Evolutionary conservation across 2,329 filamentous ascomycete species (phyloP), one percentile per base, ranked within the genome.

Genomic region (Aspergillus aculeatinus): DNA sequence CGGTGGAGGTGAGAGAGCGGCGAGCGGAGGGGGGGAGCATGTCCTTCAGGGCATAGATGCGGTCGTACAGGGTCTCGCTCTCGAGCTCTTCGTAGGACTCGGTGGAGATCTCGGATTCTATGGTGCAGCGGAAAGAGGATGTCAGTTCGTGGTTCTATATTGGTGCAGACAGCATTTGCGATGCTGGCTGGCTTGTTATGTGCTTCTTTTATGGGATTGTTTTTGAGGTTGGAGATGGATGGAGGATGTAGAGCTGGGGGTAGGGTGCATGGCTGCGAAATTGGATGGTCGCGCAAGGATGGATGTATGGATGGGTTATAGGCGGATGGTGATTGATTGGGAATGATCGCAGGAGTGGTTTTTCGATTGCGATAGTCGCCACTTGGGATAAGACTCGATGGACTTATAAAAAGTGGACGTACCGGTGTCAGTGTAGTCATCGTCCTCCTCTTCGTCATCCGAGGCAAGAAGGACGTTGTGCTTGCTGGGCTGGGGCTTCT

Each of bases 341-440:
- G 5, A 14, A 44, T 16, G 14, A 5, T 44, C 39, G 39, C 16
- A 3, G 14, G 27, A 12, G 2, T 50, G 57, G 16, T 12, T 27
- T 29, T 12, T 27, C 4, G 4, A 5, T 29, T 31, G 33, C 11
- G 39, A 44, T 29, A 10, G 27, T 29, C 7, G 27, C 31, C 11
- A 25, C 5, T 14, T 14, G 23, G 16, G 25, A 54, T 25, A 23
- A 19, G 4, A 35, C 16, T 35, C 12, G 12, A 16, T 35, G 11
- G 16, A 19, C 10, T 48, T 29, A 35, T 47, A 54, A 35, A 2
- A 35, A 56, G 35, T 48, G 51, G 35, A 77, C 82, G 67, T 85
- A 96, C 94, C 94, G 65, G 91, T 94, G 77, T 97, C 94, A 67
- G 90, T 95, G 82, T 90, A 96, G 74, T 93, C 39, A 44, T 44